Evolutionary conservation across 768 basidiomycete genomes (phyloP).

Genomic region (Boletus eberwhitei): DNA sequence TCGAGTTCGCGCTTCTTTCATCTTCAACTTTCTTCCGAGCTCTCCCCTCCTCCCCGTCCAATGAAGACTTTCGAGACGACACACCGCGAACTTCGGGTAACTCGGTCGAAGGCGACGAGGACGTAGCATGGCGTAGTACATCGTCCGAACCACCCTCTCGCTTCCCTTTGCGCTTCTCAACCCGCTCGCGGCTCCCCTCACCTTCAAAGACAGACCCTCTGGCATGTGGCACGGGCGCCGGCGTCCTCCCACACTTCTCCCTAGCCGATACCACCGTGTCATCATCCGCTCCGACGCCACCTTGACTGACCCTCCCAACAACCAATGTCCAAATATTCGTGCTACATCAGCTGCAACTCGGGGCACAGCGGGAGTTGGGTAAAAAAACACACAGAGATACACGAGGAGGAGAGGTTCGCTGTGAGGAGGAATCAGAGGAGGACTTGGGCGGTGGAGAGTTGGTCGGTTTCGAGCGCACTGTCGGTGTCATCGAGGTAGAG

Average conservation of each 20-base stretch:
- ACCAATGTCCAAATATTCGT: slow-evolving; percentile 42
- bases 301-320: slow-evolving; percentile 36
- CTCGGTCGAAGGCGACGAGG: slow-evolving; percentile 9
- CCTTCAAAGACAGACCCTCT: background rate
- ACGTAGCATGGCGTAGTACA: background rate
- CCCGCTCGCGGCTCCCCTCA: background rate
- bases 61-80: slow-evolving; percentile 7
- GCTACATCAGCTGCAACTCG: slow-evolving; percentile 45
- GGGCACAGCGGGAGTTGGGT: slow-evolving; percentile 49
- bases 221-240: background rate
- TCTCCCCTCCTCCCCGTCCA: slow-evolving; percentile 10
- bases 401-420: slow-evolving; percentile 40
- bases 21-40: slow-evolving; percentile 10
- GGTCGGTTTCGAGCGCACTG: too few relatives aligned
- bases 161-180: slow-evolving; percentile 17
- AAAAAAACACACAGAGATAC: slow-evolving; percentile 48
- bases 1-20: slow-evolving; percentile 22
- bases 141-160: slow-evolving; percentile 2
- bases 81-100: slow-evolving; percentile 6
- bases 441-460: too few relatives aligned
- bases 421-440: too few relatives aligned
- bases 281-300: slow-evolving; percentile 27
- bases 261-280: slow-evolving; percentile 25
- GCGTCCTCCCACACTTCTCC: slow-evolving; percentile 25
- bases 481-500: too few relatives aligned